phyloP scores from a whole-genome alignment of 805 yeast species.

The Teunomyces kruisii region DNA sequence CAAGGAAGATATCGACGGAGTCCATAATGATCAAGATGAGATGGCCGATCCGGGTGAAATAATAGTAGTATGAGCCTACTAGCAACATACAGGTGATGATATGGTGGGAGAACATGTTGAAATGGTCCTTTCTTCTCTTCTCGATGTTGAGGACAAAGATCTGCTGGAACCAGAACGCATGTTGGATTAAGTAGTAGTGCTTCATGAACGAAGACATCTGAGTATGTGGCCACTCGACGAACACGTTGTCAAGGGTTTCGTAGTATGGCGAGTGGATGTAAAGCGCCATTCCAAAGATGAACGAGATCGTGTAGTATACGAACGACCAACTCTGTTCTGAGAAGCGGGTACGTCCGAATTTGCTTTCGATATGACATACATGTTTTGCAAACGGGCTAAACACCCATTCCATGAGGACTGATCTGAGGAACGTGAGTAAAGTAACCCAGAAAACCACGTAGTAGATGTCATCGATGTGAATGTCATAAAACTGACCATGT shows the following conservation, averaged over 20 bases:
- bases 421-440: slow-evolving; percentile 56
- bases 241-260: slow-evolving; percentile 56
- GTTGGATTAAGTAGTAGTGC: slow-evolving; percentile 66
- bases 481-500: slow-evolving; percentile 41
- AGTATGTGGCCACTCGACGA: slow-evolving; percentile 74
- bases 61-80: slow-evolving; percentile 69
- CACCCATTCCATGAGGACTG: slow-evolving; percentile 56
- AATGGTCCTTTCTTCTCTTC: slow-evolving; percentile 75
- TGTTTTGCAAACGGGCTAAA: slow-evolving; percentile 56
- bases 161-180: slow-evolving; percentile 83
- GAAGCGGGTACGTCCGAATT: slow-evolving; percentile 62
- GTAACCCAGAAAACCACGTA: slow-evolving; percentile 56
- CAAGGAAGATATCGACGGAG: slow-evolving; percentile 68
- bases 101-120: slow-evolving; percentile 88
- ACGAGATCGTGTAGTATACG: slow-evolving; percentile 57
- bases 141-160: slow-evolving; percentile 75
- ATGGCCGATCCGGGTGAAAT: slow-evolving; percentile 77
- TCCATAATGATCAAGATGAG: slow-evolving; percentile 80
- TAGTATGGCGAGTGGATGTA: slow-evolving; percentile 61
- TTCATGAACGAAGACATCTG: slow-evolving; percentile 54
- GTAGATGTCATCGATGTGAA: slow-evolving; percentile 55
- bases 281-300: slow-evolving; percentile 56
- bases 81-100: slow-evolving; percentile 71
- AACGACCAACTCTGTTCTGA: slow-evolving; percentile 86
- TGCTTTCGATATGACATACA: slow-evolving; percentile 42